A percentile compares a stretch with the other conserved stretches of the same genome.
phyloP scores from a whole-genome alignment of 179 eudicot genomes.

The Nepenthes alata region DNA sequence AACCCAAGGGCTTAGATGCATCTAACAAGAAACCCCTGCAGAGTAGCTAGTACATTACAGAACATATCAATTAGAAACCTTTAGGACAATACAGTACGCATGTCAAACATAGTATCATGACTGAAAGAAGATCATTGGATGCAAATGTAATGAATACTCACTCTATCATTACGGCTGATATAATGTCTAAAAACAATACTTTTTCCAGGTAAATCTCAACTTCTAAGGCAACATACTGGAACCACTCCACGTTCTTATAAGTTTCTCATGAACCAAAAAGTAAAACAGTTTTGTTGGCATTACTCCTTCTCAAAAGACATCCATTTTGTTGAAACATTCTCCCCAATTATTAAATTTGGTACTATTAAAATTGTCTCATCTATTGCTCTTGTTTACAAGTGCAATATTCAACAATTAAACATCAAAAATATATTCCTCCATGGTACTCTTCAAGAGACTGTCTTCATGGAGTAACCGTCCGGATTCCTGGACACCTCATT shows the following conservation, averaged over 20 bases:
- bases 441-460: too few relatives aligned
- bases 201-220: slow-evolving; percentile 69
- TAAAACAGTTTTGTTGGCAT: slow-evolving; percentile 48
- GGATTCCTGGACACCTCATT: too few relatives aligned
- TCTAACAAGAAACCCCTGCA: slow-evolving; percentile 20
- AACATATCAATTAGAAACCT: slow-evolving; percentile 1
- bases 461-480: too few relatives aligned
- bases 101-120: neutral
- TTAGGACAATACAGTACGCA: neutral
- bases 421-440: too few relatives aligned
- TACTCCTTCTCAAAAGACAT: slow-evolving; percentile 14
- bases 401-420: too few relatives aligned
- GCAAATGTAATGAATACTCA: slow-evolving; percentile 17
- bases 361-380: too few relatives aligned
- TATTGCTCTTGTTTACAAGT: too few relatives aligned
- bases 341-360: too few relatives aligned
- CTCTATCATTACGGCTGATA: slow-evolving; percentile 55
- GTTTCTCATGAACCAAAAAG: slow-evolving; percentile 52
- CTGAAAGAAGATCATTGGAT: neutral
- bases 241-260: slow-evolving; percentile 44
- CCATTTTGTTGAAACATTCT: too few relatives aligned
- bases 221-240: slow-evolving; percentile 81
- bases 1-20: slow-evolving; percentile 60
- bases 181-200: slow-evolving; percentile 49
- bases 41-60: slow-evolving; percentile 36